Evolutionary conservation across 2,329 filamentous ascomycete species (phyloP).

Genomic region (Alternaria brassicicola): DNA sequence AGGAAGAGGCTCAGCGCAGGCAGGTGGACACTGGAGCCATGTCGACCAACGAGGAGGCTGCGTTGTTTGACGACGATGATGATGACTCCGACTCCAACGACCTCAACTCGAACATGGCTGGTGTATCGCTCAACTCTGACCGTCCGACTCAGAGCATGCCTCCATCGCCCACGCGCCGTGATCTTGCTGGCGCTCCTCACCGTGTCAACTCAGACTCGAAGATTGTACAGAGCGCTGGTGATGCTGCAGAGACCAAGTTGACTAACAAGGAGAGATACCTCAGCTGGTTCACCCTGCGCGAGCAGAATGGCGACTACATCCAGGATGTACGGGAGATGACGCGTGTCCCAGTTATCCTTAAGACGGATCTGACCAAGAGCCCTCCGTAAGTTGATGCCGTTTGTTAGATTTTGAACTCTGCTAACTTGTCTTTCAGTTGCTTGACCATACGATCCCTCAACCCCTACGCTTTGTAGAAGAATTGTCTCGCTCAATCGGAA

Average conservation of each 20-base stretch:
- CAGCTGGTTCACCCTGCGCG: conserved; percentile 84
- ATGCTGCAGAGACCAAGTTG: conserved; percentile 78
- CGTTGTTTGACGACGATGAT: conserved; percentile 93
- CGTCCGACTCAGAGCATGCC: conserved; percentile 95
- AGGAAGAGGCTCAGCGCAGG: conserved; percentile 88
- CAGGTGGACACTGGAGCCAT: conserved; percentile 95
- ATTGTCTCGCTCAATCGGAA: conserved; percentile 3
- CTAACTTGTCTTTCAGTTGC: conserved; percentile 61
- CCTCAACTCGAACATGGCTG: conserved; percentile 87
- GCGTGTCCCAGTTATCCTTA: conserved; percentile 93
- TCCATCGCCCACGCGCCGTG: conserved; percentile 81
- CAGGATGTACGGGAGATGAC: conserved; percentile 99
- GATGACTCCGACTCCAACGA: conserved; percentile 80
- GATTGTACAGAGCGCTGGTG: conserved; percentile 69
- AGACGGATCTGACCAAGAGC: conserved; percentile 98
- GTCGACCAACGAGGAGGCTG: conserved; percentile 89
- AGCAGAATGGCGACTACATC: conserved; percentile 94
- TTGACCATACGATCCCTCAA: conserved; percentile 84
- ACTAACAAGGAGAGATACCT: conserved; percentile 97
- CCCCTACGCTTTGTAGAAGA: conserved; percentile 67
- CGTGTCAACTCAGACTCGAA: conserved; percentile 95
- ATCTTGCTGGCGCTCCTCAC: conserved; percentile 72
- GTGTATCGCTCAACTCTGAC: conserved; percentile 81
- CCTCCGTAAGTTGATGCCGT: conserved; percentile 79
- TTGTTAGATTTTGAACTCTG: not conserved